Conservation (phyloP, 2,329 filamentous ascomycete species). For the Delphinella strobiligena region DNA sequence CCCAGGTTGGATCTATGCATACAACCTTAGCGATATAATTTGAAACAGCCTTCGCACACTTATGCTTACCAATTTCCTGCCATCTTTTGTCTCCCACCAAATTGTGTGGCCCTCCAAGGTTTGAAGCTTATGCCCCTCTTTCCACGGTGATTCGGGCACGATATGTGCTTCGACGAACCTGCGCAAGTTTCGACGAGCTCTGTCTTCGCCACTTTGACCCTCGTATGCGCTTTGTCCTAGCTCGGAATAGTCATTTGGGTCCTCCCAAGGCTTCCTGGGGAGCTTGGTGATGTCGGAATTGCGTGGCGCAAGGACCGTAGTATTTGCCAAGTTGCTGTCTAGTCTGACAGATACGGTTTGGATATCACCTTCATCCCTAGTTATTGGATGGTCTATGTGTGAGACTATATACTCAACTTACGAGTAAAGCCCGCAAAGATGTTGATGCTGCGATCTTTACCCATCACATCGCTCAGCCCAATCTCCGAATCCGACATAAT, state of each 20-base stretch:
- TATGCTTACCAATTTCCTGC: conserved; percentile 42
- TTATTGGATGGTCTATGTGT: too few species aligned
- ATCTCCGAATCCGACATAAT: not conserved
- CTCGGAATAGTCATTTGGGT: conserved; percentile 57
- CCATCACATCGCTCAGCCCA: conserved; percentile 18
- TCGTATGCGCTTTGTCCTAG: conserved; percentile 63
- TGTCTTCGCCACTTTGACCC: conserved; percentile 59
- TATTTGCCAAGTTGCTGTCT: conserved; percentile 53
- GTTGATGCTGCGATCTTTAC: conserved; percentile 64
- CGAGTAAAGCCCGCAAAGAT: conserved; percentile 74
- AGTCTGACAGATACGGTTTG: conserved; percentile 57
- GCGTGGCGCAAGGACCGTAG: conserved; percentile 75
- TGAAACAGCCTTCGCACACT: not conserved
- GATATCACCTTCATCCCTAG: too few species aligned
- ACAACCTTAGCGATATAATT: conserved; percentile 1
- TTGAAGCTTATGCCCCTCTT: conserved; percentile 51
- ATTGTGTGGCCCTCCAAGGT: conserved; percentile 58
- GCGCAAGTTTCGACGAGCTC: conserved; percentile 64
- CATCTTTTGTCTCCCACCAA: conserved; percentile 69
- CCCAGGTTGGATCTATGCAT: conserved; percentile 60
- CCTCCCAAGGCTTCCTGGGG: conserved; percentile 77
- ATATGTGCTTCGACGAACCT: conserved; percentile 81
- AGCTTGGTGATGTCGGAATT: conserved; percentile 70
- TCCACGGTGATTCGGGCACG: conserved; percentile 64
- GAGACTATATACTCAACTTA: too few species aligned